Conservation (phyloP, 2,329 filamentous ascomycete species). For the Colletotrichum sojae region DNA sequence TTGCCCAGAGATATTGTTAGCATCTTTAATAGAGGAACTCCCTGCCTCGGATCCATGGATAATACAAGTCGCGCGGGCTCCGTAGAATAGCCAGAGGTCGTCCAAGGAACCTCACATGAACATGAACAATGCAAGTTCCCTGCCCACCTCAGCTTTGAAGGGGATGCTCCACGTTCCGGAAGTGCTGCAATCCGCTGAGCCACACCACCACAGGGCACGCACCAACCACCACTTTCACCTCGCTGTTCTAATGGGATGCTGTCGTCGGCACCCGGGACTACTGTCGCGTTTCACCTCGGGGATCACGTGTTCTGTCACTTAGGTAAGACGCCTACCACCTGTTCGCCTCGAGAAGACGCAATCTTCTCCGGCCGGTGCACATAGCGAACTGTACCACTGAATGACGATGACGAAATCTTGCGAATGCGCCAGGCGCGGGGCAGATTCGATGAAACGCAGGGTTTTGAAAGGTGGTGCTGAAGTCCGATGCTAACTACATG, state of each 20-base stretch:
- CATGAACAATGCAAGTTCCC: constrained; percentile 22
- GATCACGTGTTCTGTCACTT: constrained; percentile 31
- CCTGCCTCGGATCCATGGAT: constrained; percentile 2
- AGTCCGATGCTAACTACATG: no score
- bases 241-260: constrained; percentile 5
- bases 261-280: constrained; percentile 29
- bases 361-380: no score
- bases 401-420: no score
- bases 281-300: constrained; percentile 34
- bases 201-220: constrained; percentile 36
- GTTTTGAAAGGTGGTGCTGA: no score
- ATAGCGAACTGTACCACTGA: no score
- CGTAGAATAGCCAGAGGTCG: no score
- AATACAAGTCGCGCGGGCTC: neutral
- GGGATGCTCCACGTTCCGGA: constrained; percentile 32
- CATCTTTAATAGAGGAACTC: constrained; percentile 9
- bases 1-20: neutral
- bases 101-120: constrained; percentile 4
- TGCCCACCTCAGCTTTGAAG: constrained; percentile 26
- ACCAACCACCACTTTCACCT: constrained; percentile 34
- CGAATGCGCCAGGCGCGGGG: no score
- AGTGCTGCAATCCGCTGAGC: constrained; percentile 26
- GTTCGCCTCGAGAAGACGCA: neutral
- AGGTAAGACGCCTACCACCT: neutral
- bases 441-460: no score